Base-by-base conservation (phyloP, 1,284 basidiomycete species). In the Ceratobasidium sp. region DNA sequence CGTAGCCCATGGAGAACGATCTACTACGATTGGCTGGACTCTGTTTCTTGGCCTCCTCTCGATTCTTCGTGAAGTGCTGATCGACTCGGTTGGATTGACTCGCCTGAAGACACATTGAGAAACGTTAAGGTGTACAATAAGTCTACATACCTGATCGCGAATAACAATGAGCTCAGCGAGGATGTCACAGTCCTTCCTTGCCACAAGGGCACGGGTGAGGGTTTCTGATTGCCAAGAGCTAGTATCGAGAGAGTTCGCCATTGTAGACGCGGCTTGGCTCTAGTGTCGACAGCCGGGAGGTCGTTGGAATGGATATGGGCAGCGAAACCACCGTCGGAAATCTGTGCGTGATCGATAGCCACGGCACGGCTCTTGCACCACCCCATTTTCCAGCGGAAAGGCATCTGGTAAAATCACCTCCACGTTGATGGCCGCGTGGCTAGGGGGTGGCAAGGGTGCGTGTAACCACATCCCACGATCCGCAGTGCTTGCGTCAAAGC, bases 121-220 rank as follows among this genome's bases (percentile, higher is more conserved):
- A 86, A 71, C 90, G 98, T n/a, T n/a, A 2, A 43, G 34, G 8
- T 20, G 27, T 1, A n/a, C 17, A 10, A 17, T 31, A 12, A 22
- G 12, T n/a, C n/a, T n/a, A n/a, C n/a, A n/a, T 15, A 58, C 56
- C 56, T 47, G 31, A 2, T 32, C 27, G 27, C 56, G 56, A 8
- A 58, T 40, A 3, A 32, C n/a, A 2, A 47, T 47, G 22, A 58
- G 42, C 1, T 58, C 56, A 5, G 42, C 15, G 17, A 58, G 40
- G n/a, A 47, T 8, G 13, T 47, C 10, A 13, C 56, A 58, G 56
- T 58, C 56, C 22, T 42, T 12, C 3, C 56, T 40, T 32, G 42
- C 38, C 3, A 45, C 25, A 7, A 58, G 42, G n/a, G 56, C 56
- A 8, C 55, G 55, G 27, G 55, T 43, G 25, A 57, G 55, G 10